Percentiles rank a stretch among this genome's conserved stretches.
Conservation (phyloP, 176 grass and related monocot genomes). For the Bonia amplexicaulis region DNA sequence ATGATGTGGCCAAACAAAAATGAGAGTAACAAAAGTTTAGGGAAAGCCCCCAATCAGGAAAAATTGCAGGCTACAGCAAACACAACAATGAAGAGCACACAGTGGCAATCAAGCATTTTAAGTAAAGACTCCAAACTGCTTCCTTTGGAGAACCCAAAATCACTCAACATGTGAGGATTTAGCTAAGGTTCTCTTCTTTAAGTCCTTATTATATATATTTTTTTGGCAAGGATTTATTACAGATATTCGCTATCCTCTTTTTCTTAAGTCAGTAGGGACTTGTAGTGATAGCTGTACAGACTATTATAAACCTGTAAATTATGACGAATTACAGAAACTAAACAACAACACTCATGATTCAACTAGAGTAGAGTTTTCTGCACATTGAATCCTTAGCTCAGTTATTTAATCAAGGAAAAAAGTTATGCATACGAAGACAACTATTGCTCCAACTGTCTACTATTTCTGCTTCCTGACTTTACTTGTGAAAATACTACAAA, state of each 20-base stretch:
- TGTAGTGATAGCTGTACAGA: background rate
- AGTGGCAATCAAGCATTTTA: background rate
- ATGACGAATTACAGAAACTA: background rate
- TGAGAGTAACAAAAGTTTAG: background rate
- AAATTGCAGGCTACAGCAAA: background rate
- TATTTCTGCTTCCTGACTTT: background rate
- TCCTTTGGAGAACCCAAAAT: background rate
- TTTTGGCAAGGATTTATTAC: background rate
- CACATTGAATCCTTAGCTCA: background rate
- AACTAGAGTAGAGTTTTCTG: background rate
- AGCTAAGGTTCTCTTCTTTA: background rate
- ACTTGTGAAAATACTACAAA: background rate
- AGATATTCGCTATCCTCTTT: background rate
- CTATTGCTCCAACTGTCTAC: background rate
- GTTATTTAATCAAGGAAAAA: background rate
- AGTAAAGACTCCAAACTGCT: background rate
- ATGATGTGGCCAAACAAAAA: conserved; percentile 3
- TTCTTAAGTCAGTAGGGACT: background rate
- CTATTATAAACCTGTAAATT: background rate
- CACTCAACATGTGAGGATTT: background rate
- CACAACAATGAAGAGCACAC: conserved; percentile 1
- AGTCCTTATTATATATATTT: background rate
- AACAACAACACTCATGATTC: background rate
- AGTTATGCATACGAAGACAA: background rate
- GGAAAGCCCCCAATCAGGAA: background rate